Conservation (phyloP, 2,329 filamentous ascomycete genomes). For the Penicillium sp. region DNA sequence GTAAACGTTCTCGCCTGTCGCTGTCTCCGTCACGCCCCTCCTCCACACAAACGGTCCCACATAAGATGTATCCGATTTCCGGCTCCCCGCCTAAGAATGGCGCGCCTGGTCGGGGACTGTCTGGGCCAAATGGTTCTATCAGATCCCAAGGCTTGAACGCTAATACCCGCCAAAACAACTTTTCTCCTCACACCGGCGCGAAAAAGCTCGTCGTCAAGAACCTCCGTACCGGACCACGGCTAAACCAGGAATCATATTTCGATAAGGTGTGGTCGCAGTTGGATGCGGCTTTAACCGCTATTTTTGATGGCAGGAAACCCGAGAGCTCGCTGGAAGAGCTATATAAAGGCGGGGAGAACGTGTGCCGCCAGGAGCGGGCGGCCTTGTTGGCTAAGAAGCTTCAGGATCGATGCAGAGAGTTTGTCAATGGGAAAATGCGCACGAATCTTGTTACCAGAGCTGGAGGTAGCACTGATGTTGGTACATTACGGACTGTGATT, state of each 20-base stretch:
- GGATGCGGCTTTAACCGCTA: conserved; percentile 67
- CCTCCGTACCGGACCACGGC: conserved; percentile 64
- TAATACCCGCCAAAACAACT: conserved; percentile 47
- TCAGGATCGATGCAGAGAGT: conserved; percentile 62
- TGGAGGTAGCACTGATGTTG: conserved; percentile 58
- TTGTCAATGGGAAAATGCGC: conserved; percentile 60
- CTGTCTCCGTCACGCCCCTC: conserved; percentile 25
- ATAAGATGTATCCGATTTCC: conserved; percentile 57
- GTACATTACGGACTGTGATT: conserved; percentile 61
- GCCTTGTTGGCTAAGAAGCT: conserved; percentile 67
- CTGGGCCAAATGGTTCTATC: conserved; percentile 37
- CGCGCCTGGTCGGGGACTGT: conserved; percentile 47
- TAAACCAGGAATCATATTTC: conserved; percentile 75
- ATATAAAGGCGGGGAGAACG: conserved; percentile 86
- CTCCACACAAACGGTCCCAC: conserved; percentile 23
- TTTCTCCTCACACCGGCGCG: conserved; percentile 73
- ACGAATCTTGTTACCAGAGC: conserved; percentile 58
- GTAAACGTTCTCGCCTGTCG: conserved; percentile 44
- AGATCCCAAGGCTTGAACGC: conserved; percentile 34
- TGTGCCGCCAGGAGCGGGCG: conserved; percentile 77
- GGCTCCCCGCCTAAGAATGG: conserved; percentile 40
- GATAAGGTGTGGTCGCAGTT: conserved; percentile 72
- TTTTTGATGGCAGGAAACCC: conserved; percentile 67
- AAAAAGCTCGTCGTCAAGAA: conserved; percentile 95
- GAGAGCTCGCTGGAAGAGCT: conserved; percentile 80